Evolutionary conservation across 179 eudicot species (phyloP), one percentile per base, ranked within the genome.

Genomic region (Drosera spatulata): DNA sequence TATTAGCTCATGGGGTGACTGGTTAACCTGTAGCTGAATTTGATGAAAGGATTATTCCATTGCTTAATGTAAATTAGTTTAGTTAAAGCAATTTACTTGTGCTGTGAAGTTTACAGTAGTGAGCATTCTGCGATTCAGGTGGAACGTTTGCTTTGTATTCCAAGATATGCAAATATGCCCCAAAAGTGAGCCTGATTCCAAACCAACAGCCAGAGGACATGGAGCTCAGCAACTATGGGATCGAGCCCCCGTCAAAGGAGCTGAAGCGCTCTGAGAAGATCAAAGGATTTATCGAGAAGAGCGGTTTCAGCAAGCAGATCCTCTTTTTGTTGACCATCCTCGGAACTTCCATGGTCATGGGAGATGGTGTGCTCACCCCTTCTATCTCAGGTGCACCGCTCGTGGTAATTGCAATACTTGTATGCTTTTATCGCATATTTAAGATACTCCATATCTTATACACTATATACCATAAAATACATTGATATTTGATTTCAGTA

Each of bases 121-220:
- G 33, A 22, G 33, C 33, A 22, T 22, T 22, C 33, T 22, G 33
- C 33, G 33, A 45, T 10, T 12, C 53, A 75, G 75, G 79, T 33
- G 79, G 79, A 39, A 75, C 79, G 6, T 75, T 71, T 53, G 79
- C 79, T 10, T 55, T 75, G 65, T 75, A 75, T 54, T 75, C 76
- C 0, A 38, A 67, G 22, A 67, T 75, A 43, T 75, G 75, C 43
- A 66, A 70, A 10, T 51, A 62, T 67, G 59, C 33, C 33, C 33
- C 75, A 33, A 71, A 43, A 55, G 69, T 71, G 61, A 68, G 79
- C 22, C 7, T 67, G 65, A 41, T 60, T 2, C 74, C 74, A 10
- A 70, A 45, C 43, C 56, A 65, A 45, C 65, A 70, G 49, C 39
- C 60, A 1, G 74, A 70, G 55, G 69, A 65, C 38, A 48, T 10